These are phyloP conservation scores for Paradendryphiella salina DNA, from an alignment of 2,329 filamentous ascomycete species.

Conservation along the genomic window DNA sequence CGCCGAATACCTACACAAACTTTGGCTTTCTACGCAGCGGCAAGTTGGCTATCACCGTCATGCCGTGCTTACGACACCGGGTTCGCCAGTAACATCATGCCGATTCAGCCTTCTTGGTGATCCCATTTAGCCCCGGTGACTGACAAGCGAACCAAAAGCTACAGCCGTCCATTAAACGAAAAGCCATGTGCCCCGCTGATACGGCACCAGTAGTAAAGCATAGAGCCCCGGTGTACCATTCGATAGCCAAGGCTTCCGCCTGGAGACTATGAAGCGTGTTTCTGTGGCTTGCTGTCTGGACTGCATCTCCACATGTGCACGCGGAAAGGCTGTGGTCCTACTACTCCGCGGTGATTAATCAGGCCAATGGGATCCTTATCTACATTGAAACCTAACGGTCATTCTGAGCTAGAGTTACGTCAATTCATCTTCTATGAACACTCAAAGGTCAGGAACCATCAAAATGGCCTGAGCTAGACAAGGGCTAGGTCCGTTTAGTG, in stretches of 20 bases:
- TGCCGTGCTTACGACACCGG: constrained; percentile 9
- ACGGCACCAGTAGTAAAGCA: constrained; percentile 11
- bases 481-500: background rate
- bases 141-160: constrained; percentile 15
- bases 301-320: constrained; percentile 7
- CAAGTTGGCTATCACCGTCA: background rate
- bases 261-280: constrained; percentile 1
- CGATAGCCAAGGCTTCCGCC: constrained; percentile 6
- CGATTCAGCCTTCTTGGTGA: background rate
- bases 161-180: constrained; percentile 5
- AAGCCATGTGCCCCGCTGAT: constrained; percentile 16
- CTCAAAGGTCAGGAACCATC: background rate
- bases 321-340: constrained; percentile 1
- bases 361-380: constrained; percentile 8
- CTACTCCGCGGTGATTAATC: constrained; percentile 1
- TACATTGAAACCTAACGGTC: background rate
- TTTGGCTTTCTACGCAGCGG: background rate
- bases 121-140: constrained; percentile 4
- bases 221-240: constrained; percentile 5
- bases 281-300: constrained; percentile 6
- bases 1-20: background rate
- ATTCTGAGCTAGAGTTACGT: background rate
- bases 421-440: background rate
- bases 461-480: constrained; percentile 1
- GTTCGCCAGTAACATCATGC: constrained; percentile 13